Evolutionary conservation across 352 stramenopile species (phyloP).

Genomic region (Blastocystis sp.): DNA sequence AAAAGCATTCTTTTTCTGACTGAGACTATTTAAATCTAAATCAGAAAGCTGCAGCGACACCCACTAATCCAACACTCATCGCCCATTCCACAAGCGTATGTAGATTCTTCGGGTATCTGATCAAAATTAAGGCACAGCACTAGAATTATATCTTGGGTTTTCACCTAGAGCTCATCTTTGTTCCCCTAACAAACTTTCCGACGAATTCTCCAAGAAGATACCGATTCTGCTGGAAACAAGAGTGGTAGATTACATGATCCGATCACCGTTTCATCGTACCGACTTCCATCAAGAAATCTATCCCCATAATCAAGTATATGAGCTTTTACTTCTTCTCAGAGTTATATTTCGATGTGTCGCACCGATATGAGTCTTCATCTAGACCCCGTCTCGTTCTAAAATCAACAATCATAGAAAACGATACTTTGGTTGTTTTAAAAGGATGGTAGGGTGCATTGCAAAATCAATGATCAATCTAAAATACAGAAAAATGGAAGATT

Average conservation of each 20-base stretch:
- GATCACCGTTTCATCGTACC: conserved; percentile 29
- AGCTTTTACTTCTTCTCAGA: conserved; percentile 11
- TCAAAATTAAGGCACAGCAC: conserved; percentile 29
- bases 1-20: conserved; percentile 29
- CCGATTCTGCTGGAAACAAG: background rate
- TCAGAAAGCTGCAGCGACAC: background rate
- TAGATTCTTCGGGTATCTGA: conserved; percentile 17
- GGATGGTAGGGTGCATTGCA: no score
- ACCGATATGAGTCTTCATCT: background rate
- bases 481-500: no score
- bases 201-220: conserved; percentile 15
- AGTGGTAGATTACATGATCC: conserved; percentile 24
- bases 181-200: background rate
- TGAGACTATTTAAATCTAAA: conserved; percentile 28
- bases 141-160: conserved; percentile 43
- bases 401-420: background rate
- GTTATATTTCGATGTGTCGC: background rate
- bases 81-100: background rate
- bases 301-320: background rate
- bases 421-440: no score
- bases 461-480: no score
- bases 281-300: conserved; percentile 47
- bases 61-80: conserved; percentile 54
- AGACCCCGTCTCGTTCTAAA: background rate
- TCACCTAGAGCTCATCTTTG: background rate